phyloP scores from a whole-genome alignment of 306 rosid species.

The Biancaea sappan region DNA sequence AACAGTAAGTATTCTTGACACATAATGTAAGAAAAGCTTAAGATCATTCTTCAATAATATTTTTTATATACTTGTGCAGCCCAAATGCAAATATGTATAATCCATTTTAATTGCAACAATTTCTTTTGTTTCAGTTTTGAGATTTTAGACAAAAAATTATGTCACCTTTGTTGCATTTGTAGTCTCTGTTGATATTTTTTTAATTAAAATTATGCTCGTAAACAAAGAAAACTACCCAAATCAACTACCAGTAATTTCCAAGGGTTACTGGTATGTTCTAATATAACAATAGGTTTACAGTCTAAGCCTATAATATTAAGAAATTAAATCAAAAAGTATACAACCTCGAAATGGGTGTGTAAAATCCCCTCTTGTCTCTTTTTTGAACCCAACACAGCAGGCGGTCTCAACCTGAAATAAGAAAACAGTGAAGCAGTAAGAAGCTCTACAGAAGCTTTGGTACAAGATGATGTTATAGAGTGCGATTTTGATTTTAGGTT shows the following conservation, averaged over 20 bases:
- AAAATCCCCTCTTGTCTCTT: constrained; percentile 61
- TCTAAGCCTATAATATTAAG: constrained; percentile 23
- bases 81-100: constrained; percentile 2
- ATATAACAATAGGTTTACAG: constrained; percentile 12
- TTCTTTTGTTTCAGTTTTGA: background rate
- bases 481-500: too few species aligned
- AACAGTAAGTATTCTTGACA: constrained; percentile 25
- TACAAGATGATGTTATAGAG: too few species aligned
- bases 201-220: background rate
- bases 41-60: background rate
- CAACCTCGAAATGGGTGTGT: constrained; percentile 64
- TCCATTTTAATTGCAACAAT: background rate
- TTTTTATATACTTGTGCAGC: constrained; percentile 20
- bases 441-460: too few species aligned
- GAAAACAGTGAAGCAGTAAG: constrained; percentile 27
- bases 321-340: constrained; percentile 5
- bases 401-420: constrained; percentile 66
- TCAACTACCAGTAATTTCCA: constrained; percentile 1
- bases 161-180: background rate
- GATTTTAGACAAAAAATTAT: background rate
- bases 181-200: background rate
- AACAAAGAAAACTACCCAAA: background rate
- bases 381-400: constrained; percentile 42
- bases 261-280: background rate
- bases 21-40: background rate